Conservation (phyloP, 2,329 filamentous ascomycete species). For the Trichoderma oligosporum region DNA sequence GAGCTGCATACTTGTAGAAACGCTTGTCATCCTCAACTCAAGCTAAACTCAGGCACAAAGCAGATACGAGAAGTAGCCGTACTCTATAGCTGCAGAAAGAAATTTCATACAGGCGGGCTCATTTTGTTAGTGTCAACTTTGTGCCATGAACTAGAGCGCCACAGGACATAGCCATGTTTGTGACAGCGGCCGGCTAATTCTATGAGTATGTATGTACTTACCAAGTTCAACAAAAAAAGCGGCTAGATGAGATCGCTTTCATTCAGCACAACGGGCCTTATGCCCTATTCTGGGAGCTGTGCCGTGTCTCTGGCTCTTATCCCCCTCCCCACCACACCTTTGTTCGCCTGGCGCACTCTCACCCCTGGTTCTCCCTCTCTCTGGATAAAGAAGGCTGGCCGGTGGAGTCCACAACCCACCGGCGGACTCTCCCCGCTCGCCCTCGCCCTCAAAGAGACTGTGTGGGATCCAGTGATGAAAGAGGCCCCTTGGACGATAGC, state of each 20-base stretch:
- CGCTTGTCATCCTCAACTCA: background rate
- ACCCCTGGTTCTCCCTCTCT: background rate
- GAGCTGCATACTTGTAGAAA: no score
- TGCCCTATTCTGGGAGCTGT: constrained; percentile 13
- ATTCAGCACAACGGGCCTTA: constrained; percentile 19
- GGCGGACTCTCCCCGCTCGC: constrained; percentile 11
- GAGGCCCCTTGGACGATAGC: constrained; percentile 8
- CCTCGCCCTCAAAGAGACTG: constrained; percentile 4
- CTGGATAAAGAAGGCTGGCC: constrained; percentile 9
- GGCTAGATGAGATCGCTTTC: constrained; percentile 17
- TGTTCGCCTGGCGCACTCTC: background rate
- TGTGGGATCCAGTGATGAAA: constrained; percentile 11
- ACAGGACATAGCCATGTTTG: constrained; percentile 1
- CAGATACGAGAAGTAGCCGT: no score
- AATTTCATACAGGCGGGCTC: background rate
- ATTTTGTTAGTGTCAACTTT: background rate
- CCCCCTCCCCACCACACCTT: constrained; percentile 10
- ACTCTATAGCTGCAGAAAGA: background rate
- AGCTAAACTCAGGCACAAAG: no score
- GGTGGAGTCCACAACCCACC: background rate
- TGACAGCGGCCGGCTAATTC: constrained; percentile 13
- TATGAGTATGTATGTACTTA: no score
- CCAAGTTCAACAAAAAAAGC: no score
- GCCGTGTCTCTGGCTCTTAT: constrained; percentile 12
- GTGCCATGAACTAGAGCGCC: constrained; percentile 2